Percentiles rank a stretch among this genome's conserved stretches.
These are phyloP conservation scores for Salvia rosmarinus DNA, from an alignment of 257 asterid genomes.

Conservation along the genomic window DNA sequence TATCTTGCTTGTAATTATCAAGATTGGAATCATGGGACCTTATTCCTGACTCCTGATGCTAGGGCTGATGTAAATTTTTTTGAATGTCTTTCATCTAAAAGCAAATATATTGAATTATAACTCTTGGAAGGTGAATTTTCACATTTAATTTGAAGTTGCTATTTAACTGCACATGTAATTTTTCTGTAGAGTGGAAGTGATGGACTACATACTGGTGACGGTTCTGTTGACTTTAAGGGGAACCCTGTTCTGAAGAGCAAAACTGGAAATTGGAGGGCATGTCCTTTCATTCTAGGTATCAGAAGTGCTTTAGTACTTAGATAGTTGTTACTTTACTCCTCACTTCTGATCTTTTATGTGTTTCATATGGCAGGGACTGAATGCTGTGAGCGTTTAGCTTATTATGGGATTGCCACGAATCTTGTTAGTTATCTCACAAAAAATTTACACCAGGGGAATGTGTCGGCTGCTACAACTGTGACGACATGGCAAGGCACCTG, in stretches of 20 bases:
- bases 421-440: slow-evolving; percentile 89
- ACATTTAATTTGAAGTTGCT: background rate
- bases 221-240: slow-evolving; percentile 94
- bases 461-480: slow-evolving; percentile 91
- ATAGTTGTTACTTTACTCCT: background rate
- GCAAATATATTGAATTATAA: background rate
- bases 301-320: background rate
- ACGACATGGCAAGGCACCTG: slow-evolving; percentile 99
- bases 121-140: slow-evolving; percentile 16
- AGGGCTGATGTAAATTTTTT: background rate
- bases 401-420: slow-evolving; percentile 92
- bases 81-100: background rate
- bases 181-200: slow-evolving; percentile 50
- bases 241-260: slow-evolving; percentile 80
- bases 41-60: slow-evolving; percentile 9
- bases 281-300: slow-evolving; percentile 90
- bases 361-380: slow-evolving; percentile 72
- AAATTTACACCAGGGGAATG: slow-evolving; percentile 87
- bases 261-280: slow-evolving; percentile 98
- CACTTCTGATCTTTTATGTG: slow-evolving; percentile 30
- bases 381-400: slow-evolving; percentile 96
- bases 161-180: background rate
- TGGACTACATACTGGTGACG: slow-evolving; percentile 76
- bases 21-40: background rate
- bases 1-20: background rate